Evolutionary conservation across 192 early-diverging fungal species (phyloP).

Genomic region (Mortierella alpina): DNA sequence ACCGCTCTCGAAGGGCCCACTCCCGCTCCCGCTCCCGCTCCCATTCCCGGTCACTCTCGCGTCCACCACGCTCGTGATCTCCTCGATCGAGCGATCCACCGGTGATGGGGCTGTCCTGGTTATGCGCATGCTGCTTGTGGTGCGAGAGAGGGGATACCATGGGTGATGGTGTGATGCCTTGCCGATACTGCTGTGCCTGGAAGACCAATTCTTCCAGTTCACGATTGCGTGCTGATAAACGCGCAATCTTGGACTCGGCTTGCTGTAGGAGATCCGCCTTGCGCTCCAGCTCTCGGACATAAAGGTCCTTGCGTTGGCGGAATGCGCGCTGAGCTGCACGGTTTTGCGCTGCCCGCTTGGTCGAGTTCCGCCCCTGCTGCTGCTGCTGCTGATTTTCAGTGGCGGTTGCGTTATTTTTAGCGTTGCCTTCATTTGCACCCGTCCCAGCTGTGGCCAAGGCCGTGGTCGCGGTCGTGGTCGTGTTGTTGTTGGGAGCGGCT

Average conservation of each 20-base stretch:
- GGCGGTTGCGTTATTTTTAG: constrained; percentile 5
- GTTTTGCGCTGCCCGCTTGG: constrained; percentile 91
- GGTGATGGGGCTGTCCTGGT: no score
- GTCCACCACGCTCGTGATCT: not conserved
- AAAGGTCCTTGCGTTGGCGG: constrained; percentile 84
- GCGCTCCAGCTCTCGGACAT: constrained; percentile 83
- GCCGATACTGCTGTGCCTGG: not conserved
- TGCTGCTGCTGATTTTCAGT: not conserved
- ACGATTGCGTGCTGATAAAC: constrained; percentile 19
- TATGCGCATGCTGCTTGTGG: not conserved
- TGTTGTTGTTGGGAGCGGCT: no score
- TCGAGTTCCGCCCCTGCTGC: constrained; percentile 35
- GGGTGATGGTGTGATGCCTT: not conserved
- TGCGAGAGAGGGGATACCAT: constrained; percentile 19
- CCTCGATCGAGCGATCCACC: not conserved
- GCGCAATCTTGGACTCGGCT: constrained; percentile 22
- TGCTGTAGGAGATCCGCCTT: constrained; percentile 60
- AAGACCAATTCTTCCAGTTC: constrained; percentile 25
- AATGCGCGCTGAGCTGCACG: constrained; percentile 93
- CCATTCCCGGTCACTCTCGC: constrained; percentile 27
- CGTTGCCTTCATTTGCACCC: constrained; percentile 1
- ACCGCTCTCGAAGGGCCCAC: constrained; percentile 12
- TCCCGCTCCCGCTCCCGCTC: constrained; percentile 37
- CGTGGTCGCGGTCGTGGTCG: not conserved
- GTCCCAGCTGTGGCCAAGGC: constrained; percentile 3